Evolutionary conservation across 345 rosid species (phyloP).

Genomic region (Aquilaria yunnanensis): DNA sequence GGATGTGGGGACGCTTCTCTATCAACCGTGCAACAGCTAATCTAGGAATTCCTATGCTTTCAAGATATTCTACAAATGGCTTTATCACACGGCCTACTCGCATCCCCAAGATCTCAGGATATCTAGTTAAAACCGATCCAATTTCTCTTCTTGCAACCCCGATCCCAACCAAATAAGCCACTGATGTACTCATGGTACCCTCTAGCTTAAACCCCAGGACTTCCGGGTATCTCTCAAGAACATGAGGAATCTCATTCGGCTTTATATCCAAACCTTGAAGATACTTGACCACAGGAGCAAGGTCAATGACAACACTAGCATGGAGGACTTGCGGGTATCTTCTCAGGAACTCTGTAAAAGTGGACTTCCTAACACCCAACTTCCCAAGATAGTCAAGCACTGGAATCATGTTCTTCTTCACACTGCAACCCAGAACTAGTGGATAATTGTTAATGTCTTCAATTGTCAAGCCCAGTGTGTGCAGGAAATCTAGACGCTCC

Average conservation of each 20-base stretch:
- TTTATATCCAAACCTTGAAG: conserved; percentile 94
- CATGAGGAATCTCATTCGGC: conserved; percentile 63
- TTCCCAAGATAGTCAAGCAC: conserved; percentile 91
- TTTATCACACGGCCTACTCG: conserved; percentile 81
- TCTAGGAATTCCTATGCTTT: conserved; percentile 64
- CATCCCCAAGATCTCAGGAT: conserved; percentile 87
- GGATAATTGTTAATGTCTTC: conserved; percentile 88
- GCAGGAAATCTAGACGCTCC: conserved; percentile 87
- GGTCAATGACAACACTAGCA: conserved; percentile 86
- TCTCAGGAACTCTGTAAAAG: conserved; percentile 63
- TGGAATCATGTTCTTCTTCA: conserved; percentile 94
- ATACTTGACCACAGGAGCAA: conserved; percentile 86
- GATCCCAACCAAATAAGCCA: conserved; percentile 83
- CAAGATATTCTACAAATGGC: conserved; percentile 85
- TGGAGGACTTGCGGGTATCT: conserved; percentile 89
- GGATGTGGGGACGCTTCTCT: conserved; percentile 74
- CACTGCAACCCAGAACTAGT: conserved; percentile 93
- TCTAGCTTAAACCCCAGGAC: conserved; percentile 90
- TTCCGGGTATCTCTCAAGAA: conserved; percentile 89
- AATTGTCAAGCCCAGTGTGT: conserved; percentile 60
- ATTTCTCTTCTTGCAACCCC: conserved; percentile 88
- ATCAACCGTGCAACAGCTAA: conserved; percentile 86
- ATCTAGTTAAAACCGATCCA: conserved; percentile 69
- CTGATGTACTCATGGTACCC: conserved; percentile 96
- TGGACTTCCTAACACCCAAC: conserved; percentile 83